Evolutionary conservation across 1,284 basidiomycete species (phyloP).

Genomic region (Rhodotorula sp.): DNA sequence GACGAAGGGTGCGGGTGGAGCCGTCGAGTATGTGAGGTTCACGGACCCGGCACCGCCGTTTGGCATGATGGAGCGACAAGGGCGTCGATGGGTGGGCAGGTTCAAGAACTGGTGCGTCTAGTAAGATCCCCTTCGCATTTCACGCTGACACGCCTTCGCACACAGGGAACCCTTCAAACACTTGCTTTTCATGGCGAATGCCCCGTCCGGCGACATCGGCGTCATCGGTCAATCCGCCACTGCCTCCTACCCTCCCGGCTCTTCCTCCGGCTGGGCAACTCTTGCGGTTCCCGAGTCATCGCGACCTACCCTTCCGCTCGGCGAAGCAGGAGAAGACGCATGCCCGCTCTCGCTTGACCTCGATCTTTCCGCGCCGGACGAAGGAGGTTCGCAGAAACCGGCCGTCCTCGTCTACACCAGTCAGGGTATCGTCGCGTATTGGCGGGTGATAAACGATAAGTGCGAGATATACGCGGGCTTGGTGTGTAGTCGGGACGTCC

Average conservation of each 20-base stretch:
- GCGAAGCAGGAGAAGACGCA: constrained; percentile 50
- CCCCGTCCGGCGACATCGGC: constrained; percentile 51
- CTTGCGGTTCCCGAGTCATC: constrained; percentile 56
- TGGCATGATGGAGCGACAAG: constrained; percentile 48
- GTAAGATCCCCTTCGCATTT: not conserved
- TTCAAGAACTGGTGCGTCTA: constrained; percentile 50
- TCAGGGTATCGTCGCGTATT: constrained; percentile 55
- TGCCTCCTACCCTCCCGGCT: not conserved
- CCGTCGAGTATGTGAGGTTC: not conserved
- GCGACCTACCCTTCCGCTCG: constrained; percentile 54
- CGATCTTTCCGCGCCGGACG: constrained; percentile 53
- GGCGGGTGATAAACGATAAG: constrained; percentile 52
- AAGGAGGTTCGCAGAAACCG: constrained; percentile 52
- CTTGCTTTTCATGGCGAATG: constrained; percentile 53
- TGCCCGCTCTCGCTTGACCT: constrained; percentile 55
- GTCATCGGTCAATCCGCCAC: constrained; percentile 42
- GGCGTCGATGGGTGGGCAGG: constrained; percentile 49
- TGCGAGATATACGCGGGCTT: constrained; percentile 52
- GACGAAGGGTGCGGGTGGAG: constrained; percentile 6
- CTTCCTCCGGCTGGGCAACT: constrained; percentile 49
- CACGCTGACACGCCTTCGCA: constrained; percentile 31
- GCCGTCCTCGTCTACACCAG: constrained; percentile 55
- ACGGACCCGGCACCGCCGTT: constrained; percentile 50
- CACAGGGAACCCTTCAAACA: constrained; percentile 51
- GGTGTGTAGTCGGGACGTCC: constrained; percentile 42